These are phyloP conservation scores for Mikania micrantha DNA, from an alignment of 129 eudicot species.

Conservation along the genomic window DNA sequence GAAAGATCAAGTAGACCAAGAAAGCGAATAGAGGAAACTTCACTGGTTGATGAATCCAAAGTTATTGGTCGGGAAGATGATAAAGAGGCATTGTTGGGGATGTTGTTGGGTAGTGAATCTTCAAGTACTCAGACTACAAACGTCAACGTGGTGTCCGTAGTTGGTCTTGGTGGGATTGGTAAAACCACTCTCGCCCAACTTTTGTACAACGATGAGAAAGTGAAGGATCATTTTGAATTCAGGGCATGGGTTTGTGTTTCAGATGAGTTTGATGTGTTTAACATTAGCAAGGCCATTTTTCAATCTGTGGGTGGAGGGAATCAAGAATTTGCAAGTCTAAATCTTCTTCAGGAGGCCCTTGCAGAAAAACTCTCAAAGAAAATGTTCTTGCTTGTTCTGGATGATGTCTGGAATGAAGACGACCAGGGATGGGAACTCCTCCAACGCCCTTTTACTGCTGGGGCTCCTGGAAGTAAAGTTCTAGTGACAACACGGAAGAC, in stretches of 20 bases:
- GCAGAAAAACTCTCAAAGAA: constrained; percentile 13
- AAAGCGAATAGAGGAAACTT: neutral
- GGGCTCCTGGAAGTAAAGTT: constrained; percentile 38
- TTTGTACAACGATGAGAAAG: too few species aligned
- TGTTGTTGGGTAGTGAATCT: too few species aligned
- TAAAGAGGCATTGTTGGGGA: neutral
- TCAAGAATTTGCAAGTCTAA: constrained; percentile 5
- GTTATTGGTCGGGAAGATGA: neutral
- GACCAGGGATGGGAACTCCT: constrained; percentile 26
- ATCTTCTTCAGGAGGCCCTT: constrained; percentile 22
- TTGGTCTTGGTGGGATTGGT: too few species aligned
- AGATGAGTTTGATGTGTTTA: too few species aligned
- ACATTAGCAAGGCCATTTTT: too few species aligned
- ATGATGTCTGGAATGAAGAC: constrained; percentile 45
- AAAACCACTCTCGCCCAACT: too few species aligned
- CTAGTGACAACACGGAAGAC: constrained; percentile 35
- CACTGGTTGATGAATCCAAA: neutral
- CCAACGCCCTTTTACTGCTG: constrained; percentile 20
- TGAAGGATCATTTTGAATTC: too few species aligned
- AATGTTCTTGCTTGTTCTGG: constrained; percentile 33
- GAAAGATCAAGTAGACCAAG: neutral
- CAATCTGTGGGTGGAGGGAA: too few species aligned
- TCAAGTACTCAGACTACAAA: too few species aligned
- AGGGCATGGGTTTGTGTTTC: too few species aligned
- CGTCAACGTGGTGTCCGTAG: too few species aligned